Percentiles rank a stretch among this genome's conserved stretches.
phyloP scores from a whole-genome alignment of 805 yeast genomes.

The Nakazawaea sp. region DNA sequence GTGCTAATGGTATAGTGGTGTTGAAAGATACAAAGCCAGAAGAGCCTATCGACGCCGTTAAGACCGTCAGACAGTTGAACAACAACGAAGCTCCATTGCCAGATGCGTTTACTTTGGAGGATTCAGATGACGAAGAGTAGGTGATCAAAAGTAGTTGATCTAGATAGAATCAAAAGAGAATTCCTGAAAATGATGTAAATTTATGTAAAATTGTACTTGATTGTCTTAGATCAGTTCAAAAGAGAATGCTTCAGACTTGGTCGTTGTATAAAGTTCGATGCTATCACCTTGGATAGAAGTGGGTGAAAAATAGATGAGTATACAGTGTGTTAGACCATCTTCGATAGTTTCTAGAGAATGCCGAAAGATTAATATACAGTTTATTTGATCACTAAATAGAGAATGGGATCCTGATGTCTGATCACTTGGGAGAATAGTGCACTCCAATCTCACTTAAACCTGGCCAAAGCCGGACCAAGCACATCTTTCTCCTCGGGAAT shows the following conservation, averaged over 20 bases:
- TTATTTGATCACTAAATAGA: no score
- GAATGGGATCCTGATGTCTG: no score
- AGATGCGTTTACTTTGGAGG: constrained; percentile 60
- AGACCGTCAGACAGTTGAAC: constrained; percentile 76
- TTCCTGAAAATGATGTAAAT: neutral
- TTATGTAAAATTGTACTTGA: neutral
- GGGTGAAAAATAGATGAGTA: no score
- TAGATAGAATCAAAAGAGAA: neutral
- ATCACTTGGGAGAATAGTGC: no score
- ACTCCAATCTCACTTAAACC: constrained; percentile 37
- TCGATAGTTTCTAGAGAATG: no score
- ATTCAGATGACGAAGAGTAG: constrained; percentile 43
- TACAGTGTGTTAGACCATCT: no score
- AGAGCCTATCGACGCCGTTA: constrained; percentile 59
- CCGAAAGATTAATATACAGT: no score
- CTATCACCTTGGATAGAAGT: no score
- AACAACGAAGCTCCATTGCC: constrained; percentile 71
- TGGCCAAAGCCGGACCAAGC: constrained; percentile 40
- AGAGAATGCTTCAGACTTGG: no score
- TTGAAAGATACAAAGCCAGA: constrained; percentile 57
- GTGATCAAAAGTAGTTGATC: no score
- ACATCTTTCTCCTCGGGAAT: constrained; percentile 45
- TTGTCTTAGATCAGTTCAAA: no score
- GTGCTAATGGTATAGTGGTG: constrained; percentile 65
- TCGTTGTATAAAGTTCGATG: no score